phyloP scores from a whole-genome alignment of 2,329 filamentous ascomycete species.

The Aspergillus nomiae region DNA sequence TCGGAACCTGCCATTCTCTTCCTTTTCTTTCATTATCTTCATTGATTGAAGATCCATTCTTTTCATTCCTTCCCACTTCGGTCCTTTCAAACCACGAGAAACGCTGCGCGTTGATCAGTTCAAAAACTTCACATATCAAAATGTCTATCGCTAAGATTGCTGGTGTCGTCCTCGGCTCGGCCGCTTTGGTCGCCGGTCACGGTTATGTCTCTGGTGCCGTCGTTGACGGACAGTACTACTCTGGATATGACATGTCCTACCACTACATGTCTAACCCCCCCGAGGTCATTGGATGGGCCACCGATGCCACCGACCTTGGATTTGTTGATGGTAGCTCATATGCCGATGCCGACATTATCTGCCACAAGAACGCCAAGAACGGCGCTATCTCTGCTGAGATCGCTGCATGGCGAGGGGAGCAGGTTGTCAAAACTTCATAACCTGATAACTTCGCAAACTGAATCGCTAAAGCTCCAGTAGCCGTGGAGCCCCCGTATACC shows the following conservation, averaged over 20 bases:
- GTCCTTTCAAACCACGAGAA: constrained; percentile 17
- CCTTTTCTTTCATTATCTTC: constrained; percentile 31
- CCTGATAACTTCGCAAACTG: constrained; percentile 43
- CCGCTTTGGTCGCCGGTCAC: constrained; percentile 42
- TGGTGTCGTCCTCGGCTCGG: constrained; percentile 36
- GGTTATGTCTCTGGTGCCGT: constrained; percentile 41
- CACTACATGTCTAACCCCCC: constrained; percentile 40
- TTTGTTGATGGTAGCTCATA: constrained; percentile 55
- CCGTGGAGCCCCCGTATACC: constrained; percentile 44
- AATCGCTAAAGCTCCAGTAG: constrained; percentile 40
- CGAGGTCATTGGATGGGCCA: constrained; percentile 57
- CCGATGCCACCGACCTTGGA: constrained; percentile 54
- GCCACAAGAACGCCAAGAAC: constrained; percentile 60
- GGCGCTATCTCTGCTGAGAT: constrained; percentile 57
- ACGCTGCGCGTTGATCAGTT: constrained; percentile 35
- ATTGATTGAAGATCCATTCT: constrained; percentile 39
- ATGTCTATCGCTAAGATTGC: constrained; percentile 39
- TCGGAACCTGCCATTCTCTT: constrained; percentile 31
- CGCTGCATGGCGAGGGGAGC: constrained; percentile 49
- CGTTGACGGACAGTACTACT: constrained; percentile 38
- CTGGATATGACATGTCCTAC: constrained; percentile 44
- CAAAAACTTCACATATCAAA: constrained; percentile 17
- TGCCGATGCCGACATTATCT: constrained; percentile 58
- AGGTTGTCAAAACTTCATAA: constrained; percentile 34
- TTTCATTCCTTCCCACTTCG: constrained; percentile 31